Conservation (phyloP, 176 grass and related monocot species). For the Thalia dealbata region DNA sequence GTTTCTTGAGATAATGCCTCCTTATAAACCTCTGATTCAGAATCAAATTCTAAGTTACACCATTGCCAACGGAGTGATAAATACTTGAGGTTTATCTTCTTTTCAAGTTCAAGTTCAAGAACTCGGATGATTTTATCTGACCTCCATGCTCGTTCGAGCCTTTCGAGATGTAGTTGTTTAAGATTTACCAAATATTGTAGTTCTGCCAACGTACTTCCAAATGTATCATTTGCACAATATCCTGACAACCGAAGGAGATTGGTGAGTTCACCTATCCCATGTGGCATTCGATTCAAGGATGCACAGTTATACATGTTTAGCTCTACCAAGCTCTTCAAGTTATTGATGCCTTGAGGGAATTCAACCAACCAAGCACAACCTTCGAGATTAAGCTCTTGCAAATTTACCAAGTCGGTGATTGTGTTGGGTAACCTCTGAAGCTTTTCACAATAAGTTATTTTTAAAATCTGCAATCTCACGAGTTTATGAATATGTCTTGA, state of each 20-base stretch:
- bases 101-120: neutral
- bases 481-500: no score
- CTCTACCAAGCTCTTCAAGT: neutral
- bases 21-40: no score
- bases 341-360: neutral
- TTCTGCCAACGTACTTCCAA: neutral
- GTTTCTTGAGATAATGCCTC: no score
- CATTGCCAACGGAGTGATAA: neutral
- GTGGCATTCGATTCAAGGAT: neutral
- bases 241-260: neutral
- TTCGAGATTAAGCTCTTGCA: neutral
- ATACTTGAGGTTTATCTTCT: neutral
- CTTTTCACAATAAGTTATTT: neutral
- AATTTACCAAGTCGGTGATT: neutral
- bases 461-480: neutral
- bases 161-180: neutral
- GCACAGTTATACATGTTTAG: neutral
- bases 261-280: neutral
- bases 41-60: no score
- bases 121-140: neutral
- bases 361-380: neutral
- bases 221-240: neutral
- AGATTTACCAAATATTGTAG: neutral
- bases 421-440: neutral
- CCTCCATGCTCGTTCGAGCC: neutral